Base-by-base conservation (phyloP, 176 grass and related monocot genomes). In the Puccinellia tenuiflora region DNA sequence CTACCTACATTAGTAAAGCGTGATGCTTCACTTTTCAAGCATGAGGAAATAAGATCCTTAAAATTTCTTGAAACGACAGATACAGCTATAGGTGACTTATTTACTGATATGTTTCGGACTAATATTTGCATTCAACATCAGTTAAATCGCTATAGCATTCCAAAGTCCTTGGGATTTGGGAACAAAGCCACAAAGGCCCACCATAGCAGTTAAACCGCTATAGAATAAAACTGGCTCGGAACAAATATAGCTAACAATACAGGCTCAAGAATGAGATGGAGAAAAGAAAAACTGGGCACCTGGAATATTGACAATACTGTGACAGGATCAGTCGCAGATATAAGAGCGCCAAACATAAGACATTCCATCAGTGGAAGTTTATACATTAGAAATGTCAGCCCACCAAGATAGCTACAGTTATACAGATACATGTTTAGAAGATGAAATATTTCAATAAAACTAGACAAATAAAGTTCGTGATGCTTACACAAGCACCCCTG, bases 261-360 rank as follows among this genome's bases (percentile, higher is more conserved):
- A 86, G 39, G 35, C 78, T 63, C 24, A 66, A 57, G 46, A 67
- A 73, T 56, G n/a, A 48, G 65, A 84, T 65, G 77, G 43, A 37
- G 20, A 37, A 42, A 83, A 61, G 52, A 87, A 29, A 10, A 48
- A 46, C 43, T 53, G 88, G 25, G 85, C 16, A 98, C 96, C 91
- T 98, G 96, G 75, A 98, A 98, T 89, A 98, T 98, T 33, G 96
- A 98, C 83, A 98, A 82, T 75, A 98, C 96, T 39, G 96, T 98
- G 59, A 98, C 96, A 88, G 96, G 96, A 88, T 98, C 96, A 40
- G 96, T 98, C 64, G 96, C 96, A 71, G 96, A 98, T 88, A 98
- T 98, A 60, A 98, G 91, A 68, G 96, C 89, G 72, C 96, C 96
- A 16, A 98, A 98, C 96, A 98, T 96, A 68, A 98, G 89, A 62